Evolutionary conservation across 164 flowering plant genomes (phyloP).

Genomic region (Macadamia tetraphylla): DNA sequence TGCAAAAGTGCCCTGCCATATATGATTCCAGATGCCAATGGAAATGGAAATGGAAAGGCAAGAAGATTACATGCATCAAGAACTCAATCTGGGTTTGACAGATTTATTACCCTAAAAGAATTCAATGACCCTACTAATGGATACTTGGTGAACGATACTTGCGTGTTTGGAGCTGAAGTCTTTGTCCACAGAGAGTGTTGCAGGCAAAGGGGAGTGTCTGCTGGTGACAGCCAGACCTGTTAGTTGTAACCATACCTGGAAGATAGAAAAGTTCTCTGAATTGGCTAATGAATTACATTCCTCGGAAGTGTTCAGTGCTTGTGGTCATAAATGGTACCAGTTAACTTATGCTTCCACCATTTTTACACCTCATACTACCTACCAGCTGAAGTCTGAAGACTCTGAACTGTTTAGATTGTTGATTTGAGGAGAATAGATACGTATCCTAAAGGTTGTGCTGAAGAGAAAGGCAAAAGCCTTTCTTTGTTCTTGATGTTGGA

Average conservation of each 20-base stretch:
- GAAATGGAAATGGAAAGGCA: neutral
- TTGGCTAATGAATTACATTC: neutral
- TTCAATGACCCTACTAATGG: neutral
- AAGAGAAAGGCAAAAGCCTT: neutral
- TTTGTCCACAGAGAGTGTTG: neutral
- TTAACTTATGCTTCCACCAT: neutral
- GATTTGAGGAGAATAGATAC: neutral
- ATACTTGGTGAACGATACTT: neutral
- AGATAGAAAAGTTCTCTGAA: neutral
- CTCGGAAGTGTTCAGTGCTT: neutral
- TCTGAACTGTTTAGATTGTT: neutral
- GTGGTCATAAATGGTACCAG: neutral
- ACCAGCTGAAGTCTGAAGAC: neutral
- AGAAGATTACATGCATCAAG: neutral
- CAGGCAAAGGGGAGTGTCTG: constrained; percentile 1
- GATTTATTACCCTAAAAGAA: neutral
- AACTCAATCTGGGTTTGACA: neutral
- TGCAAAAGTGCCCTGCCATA: too few relatives aligned
- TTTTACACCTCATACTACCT: neutral
- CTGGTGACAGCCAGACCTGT: neutral
- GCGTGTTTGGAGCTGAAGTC: neutral
- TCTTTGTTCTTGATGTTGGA: neutral
- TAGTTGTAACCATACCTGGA: neutral
- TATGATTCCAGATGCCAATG: too few relatives aligned
- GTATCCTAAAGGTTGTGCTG: neutral